phyloP scores from a whole-genome alignment of 441 rosid species.

The Dalechampia spathulata region DNA sequence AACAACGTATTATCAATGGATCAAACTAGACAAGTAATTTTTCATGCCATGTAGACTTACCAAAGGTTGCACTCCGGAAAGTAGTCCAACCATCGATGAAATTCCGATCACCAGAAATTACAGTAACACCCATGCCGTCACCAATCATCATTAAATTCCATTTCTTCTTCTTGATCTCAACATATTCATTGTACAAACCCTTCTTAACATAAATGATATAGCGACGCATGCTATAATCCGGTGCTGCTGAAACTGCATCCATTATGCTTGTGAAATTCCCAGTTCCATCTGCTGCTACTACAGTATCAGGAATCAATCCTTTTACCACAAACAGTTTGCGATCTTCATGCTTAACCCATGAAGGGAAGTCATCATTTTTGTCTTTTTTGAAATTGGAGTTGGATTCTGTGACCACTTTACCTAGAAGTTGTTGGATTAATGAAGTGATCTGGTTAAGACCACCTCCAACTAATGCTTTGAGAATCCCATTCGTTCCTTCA shows the following conservation, averaged over 20 bases:
- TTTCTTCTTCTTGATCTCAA: constrained; percentile 91
- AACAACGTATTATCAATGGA: too few relatives aligned
- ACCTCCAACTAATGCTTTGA: constrained; percentile 38
- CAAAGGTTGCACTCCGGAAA: constrained; percentile 75
- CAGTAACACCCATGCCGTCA: constrained; percentile 62
- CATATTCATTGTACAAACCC: constrained; percentile 68
- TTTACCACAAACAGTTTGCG: constrained; percentile 38
- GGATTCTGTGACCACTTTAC: constrained; percentile 34
- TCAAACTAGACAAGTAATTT: too few relatives aligned
- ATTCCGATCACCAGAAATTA: constrained; percentile 65
- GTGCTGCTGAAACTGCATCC: constrained; percentile 71
- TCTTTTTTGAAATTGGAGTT: constrained; percentile 6
- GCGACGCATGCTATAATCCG: constrained; percentile 48
- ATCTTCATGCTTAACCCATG: constrained; percentile 52
- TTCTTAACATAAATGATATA: constrained; percentile 57
- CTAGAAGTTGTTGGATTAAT: constrained; percentile 40
- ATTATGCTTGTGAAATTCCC: constrained; percentile 57
- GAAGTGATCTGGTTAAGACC: constrained; percentile 55
- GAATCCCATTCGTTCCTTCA: constrained; percentile 50
- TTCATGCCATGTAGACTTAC: constrained; percentile 41
- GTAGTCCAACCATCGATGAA: constrained; percentile 75
- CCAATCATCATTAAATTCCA: constrained; percentile 90
- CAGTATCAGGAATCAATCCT: constrained; percentile 38
- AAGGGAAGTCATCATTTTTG: constrained; percentile 32
- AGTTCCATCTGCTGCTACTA: constrained; percentile 76